Conservation (phyloP, 2,329 filamentous ascomycete species). For the Aspergillus eucalypticola region DNA sequence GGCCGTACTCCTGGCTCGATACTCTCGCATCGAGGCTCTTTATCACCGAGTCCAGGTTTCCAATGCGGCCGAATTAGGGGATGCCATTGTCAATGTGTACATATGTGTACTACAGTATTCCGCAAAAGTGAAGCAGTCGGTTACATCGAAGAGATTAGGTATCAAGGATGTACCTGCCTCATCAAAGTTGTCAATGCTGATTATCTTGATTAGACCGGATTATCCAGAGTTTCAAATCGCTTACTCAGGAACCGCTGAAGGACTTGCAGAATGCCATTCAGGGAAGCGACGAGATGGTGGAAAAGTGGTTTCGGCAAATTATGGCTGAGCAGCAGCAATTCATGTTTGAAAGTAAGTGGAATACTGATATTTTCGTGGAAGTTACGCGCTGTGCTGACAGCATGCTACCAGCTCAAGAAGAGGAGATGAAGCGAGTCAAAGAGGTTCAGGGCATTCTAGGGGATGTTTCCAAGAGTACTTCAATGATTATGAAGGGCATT, state of each 20-base stretch:
- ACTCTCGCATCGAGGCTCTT: neutral
- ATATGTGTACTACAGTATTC: neutral
- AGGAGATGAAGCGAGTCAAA: neutral
- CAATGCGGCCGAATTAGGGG: neutral
- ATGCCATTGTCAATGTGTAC: neutral
- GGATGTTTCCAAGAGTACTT: neutral
- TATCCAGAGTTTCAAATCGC: neutral
- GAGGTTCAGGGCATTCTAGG: neutral
- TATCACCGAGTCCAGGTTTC: neutral
- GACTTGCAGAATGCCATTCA: neutral
- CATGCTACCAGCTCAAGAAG: neutral
- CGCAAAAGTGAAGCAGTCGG: neutral
- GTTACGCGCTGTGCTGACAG: neutral
- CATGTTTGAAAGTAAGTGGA: neutral
- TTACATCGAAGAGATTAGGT: neutral
- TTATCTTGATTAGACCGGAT: neutral
- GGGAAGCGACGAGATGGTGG: neutral
- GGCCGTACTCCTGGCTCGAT: neutral
- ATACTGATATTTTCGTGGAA: neutral
- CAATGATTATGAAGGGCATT: neutral
- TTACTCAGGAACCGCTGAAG: neutral
- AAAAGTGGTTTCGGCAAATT: neutral
- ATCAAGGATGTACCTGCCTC: neutral
- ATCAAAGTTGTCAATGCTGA: neutral
- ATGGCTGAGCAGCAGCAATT: neutral